Percentiles rank a stretch among this genome's conserved stretches.
phyloP scores from a whole-genome alignment of 2,329 filamentous ascomycete genomes.

The Botrytis paeoniae region DNA sequence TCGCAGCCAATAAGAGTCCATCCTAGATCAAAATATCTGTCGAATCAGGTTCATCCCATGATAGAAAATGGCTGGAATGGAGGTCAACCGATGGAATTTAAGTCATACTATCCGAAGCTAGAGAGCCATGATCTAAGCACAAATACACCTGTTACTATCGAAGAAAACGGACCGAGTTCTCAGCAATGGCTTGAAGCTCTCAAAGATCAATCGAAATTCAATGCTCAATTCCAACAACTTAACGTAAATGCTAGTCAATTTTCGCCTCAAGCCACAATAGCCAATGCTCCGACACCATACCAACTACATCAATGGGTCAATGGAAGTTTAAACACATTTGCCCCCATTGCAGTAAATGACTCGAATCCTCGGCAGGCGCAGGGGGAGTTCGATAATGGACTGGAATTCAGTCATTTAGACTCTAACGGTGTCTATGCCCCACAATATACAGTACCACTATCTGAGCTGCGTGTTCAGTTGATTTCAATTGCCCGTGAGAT shows the following conservation, averaged over 20 bases:
- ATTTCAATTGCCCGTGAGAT: background rate
- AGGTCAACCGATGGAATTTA: background rate
- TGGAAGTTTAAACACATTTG: background rate
- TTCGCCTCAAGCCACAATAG: background rate
- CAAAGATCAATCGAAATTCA: background rate
- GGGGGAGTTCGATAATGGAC: background rate
- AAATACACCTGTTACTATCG: background rate
- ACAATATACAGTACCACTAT: too few species aligned
- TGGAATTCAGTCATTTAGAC: too few species aligned
- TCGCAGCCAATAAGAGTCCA: background rate
- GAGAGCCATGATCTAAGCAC: fast-evolving
- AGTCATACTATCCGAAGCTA: background rate
- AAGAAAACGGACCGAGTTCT: background rate
- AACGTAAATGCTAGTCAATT: background rate
- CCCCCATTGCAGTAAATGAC: background rate
- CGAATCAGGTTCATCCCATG: background rate
- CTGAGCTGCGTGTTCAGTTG: background rate
- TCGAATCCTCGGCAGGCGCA: background rate
- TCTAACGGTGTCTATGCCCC: too few species aligned
- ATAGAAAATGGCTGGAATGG: background rate
- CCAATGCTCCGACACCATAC: background rate
- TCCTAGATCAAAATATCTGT: background rate
- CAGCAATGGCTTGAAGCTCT: background rate
- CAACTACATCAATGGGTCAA: background rate
- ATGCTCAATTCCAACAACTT: background rate